Evolutionary conservation across 1,284 basidiomycete species (phyloP).

Genomic region (Cutaneotrichosporon mucoides): DNA sequence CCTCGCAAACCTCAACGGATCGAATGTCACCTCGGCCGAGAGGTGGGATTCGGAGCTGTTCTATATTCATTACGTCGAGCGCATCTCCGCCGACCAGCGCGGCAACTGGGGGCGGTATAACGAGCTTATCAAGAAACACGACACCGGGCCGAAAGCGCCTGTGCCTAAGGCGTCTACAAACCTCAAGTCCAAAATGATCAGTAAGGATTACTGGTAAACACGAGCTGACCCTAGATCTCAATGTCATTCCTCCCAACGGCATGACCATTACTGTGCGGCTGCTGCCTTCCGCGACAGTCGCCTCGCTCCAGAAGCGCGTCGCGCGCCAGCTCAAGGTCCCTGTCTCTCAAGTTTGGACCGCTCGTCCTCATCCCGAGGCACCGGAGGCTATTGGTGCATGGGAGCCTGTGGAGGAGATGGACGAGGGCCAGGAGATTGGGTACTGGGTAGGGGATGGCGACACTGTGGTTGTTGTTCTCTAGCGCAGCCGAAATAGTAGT

Average conservation of each 20-base stretch:
- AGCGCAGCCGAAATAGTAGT: neutral
- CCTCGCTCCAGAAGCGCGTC: constrained; percentile 10
- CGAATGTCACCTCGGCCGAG: constrained; percentile 55
- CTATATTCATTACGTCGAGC: constrained; percentile 64
- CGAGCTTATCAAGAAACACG: constrained; percentile 26
- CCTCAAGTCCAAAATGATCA: constrained; percentile 35
- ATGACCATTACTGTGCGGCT: constrained; percentile 14
- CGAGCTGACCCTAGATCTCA: constrained; percentile 8
- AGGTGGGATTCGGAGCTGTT: constrained; percentile 81
- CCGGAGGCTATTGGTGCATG: constrained; percentile 6
- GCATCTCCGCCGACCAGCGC: constrained; percentile 13
- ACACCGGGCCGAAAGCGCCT: neutral
- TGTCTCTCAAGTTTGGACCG: constrained; percentile 5
- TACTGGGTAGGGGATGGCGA: constrained; percentile 23
- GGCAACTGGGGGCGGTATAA: constrained; percentile 29
- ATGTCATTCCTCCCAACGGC: constrained; percentile 17
- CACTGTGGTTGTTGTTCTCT: neutral
- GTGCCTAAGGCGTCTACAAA: neutral
- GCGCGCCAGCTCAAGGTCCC: constrained; percentile 7
- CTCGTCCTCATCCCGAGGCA: constrained; percentile 4
- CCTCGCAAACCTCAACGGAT: constrained; percentile 59
- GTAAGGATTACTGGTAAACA: constrained; percentile 18
- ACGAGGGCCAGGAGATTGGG: constrained; percentile 19
- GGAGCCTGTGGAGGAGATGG: constrained; percentile 23
- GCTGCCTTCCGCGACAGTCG: constrained; percentile 7